Evolutionary conservation across 768 basidiomycete genomes (phyloP).

Genomic region (Boletellus sp.): DNA sequence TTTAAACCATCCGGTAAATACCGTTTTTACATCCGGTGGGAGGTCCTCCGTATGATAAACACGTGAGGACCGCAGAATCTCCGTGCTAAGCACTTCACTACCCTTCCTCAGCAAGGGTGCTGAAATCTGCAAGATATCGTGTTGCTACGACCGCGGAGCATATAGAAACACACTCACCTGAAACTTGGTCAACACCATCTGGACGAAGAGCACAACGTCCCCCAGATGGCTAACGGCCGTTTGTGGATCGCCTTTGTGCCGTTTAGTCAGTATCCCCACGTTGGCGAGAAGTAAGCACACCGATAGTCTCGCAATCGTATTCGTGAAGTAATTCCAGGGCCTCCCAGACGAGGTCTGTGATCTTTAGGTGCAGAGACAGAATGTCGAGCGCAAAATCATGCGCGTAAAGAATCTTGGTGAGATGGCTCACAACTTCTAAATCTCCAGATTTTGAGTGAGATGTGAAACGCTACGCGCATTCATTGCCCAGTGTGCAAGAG

Average conservation of each 20-base stretch:
- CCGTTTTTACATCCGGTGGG: constrained; percentile 39
- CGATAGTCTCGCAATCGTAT: constrained; percentile 79
- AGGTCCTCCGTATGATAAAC: constrained; percentile 41
- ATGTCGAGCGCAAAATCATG: constrained; percentile 63
- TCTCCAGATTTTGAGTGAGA: constrained; percentile 50
- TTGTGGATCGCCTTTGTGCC: constrained; percentile 69
- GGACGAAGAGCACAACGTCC: constrained; percentile 72
- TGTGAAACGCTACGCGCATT: constrained; percentile 51
- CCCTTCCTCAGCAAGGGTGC: constrained; percentile 45
- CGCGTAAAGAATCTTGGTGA: constrained; percentile 63
- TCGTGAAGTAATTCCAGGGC: constrained; percentile 61
- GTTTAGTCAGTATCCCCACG: not conserved
- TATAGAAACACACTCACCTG: constrained; percentile 40
- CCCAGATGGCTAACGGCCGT: constrained; percentile 76
- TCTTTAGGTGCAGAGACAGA: constrained; percentile 59
- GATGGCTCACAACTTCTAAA: constrained; percentile 63
- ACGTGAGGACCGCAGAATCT: constrained; percentile 49
- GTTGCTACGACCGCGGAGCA: not conserved
- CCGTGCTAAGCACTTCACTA: constrained; percentile 43
- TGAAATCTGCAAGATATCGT: constrained; percentile 43
- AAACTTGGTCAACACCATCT: constrained; percentile 61
- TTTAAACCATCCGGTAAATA: constrained; percentile 65
- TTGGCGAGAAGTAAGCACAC: constrained; percentile 38
- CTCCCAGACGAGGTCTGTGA: constrained; percentile 63
- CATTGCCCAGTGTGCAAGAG: not conserved